phyloP scores from a whole-genome alignment of 2,329 filamentous ascomycete species.

The Albophoma yamanashiensis region DNA sequence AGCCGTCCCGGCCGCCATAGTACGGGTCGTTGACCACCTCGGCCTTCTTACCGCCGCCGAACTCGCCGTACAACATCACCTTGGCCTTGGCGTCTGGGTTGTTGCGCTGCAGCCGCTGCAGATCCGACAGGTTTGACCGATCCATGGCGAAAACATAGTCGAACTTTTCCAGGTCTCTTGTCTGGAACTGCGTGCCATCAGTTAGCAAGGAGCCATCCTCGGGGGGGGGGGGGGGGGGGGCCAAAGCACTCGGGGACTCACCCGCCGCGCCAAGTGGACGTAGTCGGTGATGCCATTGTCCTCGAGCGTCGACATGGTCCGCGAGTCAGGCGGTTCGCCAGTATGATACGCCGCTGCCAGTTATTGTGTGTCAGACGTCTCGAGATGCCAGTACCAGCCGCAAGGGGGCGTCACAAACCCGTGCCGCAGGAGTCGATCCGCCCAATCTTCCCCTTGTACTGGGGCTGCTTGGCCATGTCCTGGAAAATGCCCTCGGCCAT shows the following conservation, averaged over 20 bases:
- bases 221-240: background rate
- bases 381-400: background rate
- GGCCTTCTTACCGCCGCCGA: slow-evolving; percentile 50
- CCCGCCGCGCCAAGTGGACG: slow-evolving; percentile 64
- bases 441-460: slow-evolving; percentile 48
- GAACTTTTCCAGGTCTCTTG: slow-evolving; percentile 70
- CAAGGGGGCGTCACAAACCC: slow-evolving; percentile 23
- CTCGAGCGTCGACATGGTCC: slow-evolving; percentile 71
- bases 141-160: slow-evolving; percentile 98
- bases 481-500: slow-evolving; percentile 96
- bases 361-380: background rate
- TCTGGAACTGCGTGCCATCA: slow-evolving; percentile 30
- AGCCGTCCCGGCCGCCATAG: slow-evolving; percentile 76
- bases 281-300: slow-evolving; percentile 69
- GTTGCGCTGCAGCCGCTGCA: slow-evolving; percentile 49
- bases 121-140: slow-evolving; percentile 62
- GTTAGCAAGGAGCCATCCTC: background rate
- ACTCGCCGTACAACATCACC: slow-evolving; percentile 78
- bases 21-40: slow-evolving; percentile 85
- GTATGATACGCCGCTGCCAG: slow-evolving; percentile 65
- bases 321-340: slow-evolving; percentile 64
- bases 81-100: slow-evolving; percentile 49
- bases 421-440: slow-evolving; percentile 85
- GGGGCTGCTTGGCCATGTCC: slow-evolving; percentile 50
- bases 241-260: slow-evolving; percentile 26